Evolutionary conservation across 106 monocot species (phyloP).

Genomic region (Allium fistulosum): DNA sequence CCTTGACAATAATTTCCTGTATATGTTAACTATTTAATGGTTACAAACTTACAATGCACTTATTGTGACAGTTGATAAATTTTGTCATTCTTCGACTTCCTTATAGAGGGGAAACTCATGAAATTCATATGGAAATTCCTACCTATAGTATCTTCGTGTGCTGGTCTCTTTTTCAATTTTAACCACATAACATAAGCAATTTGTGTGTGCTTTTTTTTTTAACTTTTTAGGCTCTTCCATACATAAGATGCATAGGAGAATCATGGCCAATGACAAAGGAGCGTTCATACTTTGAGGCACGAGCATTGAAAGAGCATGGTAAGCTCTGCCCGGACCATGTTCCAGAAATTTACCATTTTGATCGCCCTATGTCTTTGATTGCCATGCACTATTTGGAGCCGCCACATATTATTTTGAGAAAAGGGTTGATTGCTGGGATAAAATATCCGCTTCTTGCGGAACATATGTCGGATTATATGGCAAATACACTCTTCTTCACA

Average conservation of each 20-base stretch:
- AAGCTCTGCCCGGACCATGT: conserved; percentile 71
- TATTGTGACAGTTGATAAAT: no score
- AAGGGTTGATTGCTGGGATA: conserved; percentile 90
- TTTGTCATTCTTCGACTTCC: no score
- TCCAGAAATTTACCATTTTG: conserved; percentile 95
- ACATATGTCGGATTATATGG: conserved; percentile 90
- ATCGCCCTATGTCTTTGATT: conserved; percentile 73
- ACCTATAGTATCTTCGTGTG: neutral
- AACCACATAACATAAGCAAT: no score
- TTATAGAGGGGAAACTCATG: no score
- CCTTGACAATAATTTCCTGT: no score
- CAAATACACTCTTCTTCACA: conserved; percentile 89
- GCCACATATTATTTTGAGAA: conserved; percentile 91
- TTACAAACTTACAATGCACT: no score
- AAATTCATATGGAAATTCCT: neutral
- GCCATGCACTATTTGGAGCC: conserved; percentile 90
- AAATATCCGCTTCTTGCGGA: conserved; percentile 86
- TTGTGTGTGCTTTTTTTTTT: no score
- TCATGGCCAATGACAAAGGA: conserved; percentile 97
- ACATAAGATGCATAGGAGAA: conserved; percentile 84
- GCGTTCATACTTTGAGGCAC: conserved; percentile 78
- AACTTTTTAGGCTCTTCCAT: conserved; percentile 65
- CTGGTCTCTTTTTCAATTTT: neutral
- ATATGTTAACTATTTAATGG: no score
- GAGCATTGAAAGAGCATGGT: conserved; percentile 68